phyloP scores from a whole-genome alignment of 2,329 filamentous ascomycete species.

The Teratosphaeria pseudoeucalypti region DNA sequence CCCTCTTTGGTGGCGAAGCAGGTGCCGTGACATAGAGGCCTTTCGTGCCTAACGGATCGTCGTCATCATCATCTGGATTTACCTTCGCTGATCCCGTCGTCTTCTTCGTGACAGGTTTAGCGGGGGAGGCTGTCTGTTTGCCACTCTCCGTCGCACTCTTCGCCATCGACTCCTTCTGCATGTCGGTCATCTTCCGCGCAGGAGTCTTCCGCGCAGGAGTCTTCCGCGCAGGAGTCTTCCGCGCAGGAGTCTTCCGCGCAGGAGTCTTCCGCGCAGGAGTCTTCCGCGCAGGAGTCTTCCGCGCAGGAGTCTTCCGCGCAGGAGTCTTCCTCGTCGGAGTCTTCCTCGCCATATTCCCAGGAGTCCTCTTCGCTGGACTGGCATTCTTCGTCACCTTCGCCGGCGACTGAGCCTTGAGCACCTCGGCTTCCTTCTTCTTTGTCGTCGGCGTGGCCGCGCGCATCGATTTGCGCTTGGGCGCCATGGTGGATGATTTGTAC shows the following conservation, averaged over 20 bases:
- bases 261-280: background rate
- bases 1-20: background rate
- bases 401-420: background rate
- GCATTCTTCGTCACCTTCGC: background rate
- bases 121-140: background rate
- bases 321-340: background rate
- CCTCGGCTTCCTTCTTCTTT: background rate
- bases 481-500: background rate
- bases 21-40: background rate
- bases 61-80: background rate
- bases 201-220: background rate
- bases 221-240: background rate
- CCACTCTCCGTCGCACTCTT: background rate
- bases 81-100: background rate
- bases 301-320: background rate
- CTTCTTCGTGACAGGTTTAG: background rate
- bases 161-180: background rate
- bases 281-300: background rate
- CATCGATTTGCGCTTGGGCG: conserved; percentile 1
- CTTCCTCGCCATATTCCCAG: background rate
- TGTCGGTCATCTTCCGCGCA: background rate
- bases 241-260: background rate
- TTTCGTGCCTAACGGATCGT: background rate
- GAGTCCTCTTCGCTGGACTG: background rate
- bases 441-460: background rate